These are phyloP conservation scores for Euphorbia lathyris DNA, from an alignment of 345 rosid genomes.

Conservation along the genomic window DNA sequence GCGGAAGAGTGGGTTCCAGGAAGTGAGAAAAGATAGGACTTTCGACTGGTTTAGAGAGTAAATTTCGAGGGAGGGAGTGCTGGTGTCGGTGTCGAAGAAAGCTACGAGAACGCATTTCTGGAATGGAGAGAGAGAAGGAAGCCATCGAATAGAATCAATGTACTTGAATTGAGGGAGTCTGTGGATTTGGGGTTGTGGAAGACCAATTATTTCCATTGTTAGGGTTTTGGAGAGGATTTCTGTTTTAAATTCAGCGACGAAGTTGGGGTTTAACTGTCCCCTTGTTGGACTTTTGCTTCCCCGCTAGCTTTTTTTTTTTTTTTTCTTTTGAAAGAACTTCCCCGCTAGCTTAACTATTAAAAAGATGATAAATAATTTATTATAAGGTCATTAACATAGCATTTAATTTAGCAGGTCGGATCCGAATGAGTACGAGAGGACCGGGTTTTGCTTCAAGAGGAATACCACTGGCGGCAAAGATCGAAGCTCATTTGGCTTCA, in stretches of 20 bases:
- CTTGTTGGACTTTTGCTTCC: background rate
- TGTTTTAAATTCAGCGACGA: background rate
- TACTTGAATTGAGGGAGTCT: slow-evolving; percentile 56
- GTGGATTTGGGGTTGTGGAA: slow-evolving; percentile 29
- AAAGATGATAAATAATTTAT: too few relatives aligned
- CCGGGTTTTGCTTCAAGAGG: too few relatives aligned
- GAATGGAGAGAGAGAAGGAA: slow-evolving; percentile 68
- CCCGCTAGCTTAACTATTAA: too few relatives aligned
- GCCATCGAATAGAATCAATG: slow-evolving; percentile 80
- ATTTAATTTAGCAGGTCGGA: too few relatives aligned
- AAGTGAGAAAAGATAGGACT: slow-evolving; percentile 30
- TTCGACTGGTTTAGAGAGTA: slow-evolving; percentile 38
- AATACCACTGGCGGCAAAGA: too few relatives aligned
- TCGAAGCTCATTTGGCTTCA: too few relatives aligned
- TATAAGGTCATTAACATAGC: too few relatives aligned
- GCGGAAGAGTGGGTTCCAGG: slow-evolving; percentile 60
- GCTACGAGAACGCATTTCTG: slow-evolving; percentile 54
- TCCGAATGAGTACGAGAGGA: too few relatives aligned
- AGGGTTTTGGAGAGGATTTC: slow-evolving; percentile 20
- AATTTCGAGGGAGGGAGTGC: slow-evolving; percentile 52
- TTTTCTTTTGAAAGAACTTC: too few relatives aligned
- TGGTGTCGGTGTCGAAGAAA: slow-evolving; percentile 48
- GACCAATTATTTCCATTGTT: slow-evolving; percentile 47
- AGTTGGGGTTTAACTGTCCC: background rate
- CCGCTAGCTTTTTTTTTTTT: too few relatives aligned